Evolutionary conservation across 177 flowering plant genomes (phyloP), one percentile per base, ranked within the genome.

Genomic region (Vitis hybrid): DNA sequence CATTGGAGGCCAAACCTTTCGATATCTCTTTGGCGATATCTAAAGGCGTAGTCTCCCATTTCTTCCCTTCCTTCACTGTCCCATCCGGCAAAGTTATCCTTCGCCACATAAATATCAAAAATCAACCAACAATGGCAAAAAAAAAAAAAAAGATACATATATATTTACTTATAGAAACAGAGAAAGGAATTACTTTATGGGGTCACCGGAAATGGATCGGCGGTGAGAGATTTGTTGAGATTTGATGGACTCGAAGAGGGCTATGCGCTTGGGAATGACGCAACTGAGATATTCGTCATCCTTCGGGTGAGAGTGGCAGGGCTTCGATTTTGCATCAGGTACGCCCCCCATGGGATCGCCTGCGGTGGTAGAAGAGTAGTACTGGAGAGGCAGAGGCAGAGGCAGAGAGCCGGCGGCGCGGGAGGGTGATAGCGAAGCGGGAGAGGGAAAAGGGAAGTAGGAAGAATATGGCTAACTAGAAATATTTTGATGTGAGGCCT

Each of bases 51-150:
- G 99, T 73, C 24, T 62, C 56, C 97, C 91, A 93, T 40, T 81
- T 87, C 89, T 88, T 88, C 13, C 98, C 99, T 52, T 92, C 98
- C 86, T 90, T 93, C 70, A 87, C 90, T 2, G 74, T 76, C 27
- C 99, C 98, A 78, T 90, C 92, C 16, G 80, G 88, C 80, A 95
- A 76, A 1, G 87, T 85, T 30, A 95, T 78, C 89, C 97, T 93
- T 48, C 7, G 21, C 69, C 11, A 11, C 19, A 54, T 32, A 27
- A n/a, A 61, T 6, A 4, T 6, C 46, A 51, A 7, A 66, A 60
- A 64, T 16, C 46, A 50, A 19, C 65, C 4, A 10, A 3, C 11
- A 14, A 5, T 9, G 46, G 4, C 3, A 62, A 13, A 55, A 35
- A 58, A 18, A 52, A 5, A 50, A 55, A 4, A 52, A 60, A 24